phyloP scores from a whole-genome alignment of 2,329 filamentous ascomycete genomes.

The Clonostachys chloroleuca region DNA sequence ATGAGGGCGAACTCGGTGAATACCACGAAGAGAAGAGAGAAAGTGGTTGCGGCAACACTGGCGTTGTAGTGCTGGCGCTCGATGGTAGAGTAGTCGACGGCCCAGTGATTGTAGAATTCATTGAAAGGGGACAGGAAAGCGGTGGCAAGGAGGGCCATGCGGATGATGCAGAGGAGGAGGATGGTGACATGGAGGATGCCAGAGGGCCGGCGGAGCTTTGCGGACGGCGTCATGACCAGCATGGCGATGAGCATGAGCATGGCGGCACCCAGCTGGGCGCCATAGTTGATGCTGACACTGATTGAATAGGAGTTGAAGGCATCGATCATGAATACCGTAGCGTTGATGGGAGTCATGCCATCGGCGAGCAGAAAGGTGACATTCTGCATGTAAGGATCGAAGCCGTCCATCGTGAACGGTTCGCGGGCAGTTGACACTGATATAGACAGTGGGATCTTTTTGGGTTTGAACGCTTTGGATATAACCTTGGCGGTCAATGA shows the following conservation, averaged over 20 bases:
- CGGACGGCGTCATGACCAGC: slow-evolving; percentile 59
- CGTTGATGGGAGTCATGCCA: slow-evolving; percentile 17
- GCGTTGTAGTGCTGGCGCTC: slow-evolving; percentile 23
- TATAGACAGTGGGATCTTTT: no score
- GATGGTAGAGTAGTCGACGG: slow-evolving; percentile 48
- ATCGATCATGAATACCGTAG: slow-evolving; percentile 27
- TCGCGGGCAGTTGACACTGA: not conserved
- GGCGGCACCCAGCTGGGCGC: slow-evolving; percentile 65
- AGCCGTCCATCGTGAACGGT: slow-evolving; percentile 13
- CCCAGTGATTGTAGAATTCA: slow-evolving; percentile 56
- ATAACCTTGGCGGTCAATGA: no score
- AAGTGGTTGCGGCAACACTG: slow-evolving; percentile 31
- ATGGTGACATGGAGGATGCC: slow-evolving; percentile 62
- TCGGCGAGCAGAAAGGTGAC: slow-evolving; percentile 25
- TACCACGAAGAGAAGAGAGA: slow-evolving; percentile 37
- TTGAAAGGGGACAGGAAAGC: slow-evolving; percentile 59
- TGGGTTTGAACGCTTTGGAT: no score
- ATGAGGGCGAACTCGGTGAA: slow-evolving; percentile 41
- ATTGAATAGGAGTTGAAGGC: slow-evolving; percentile 19
- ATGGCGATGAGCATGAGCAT: slow-evolving; percentile 61
- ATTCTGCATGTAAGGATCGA: slow-evolving; percentile 28
- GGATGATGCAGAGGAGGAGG: slow-evolving; percentile 56
- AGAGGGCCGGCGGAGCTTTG: slow-evolving; percentile 60
- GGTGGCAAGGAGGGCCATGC: slow-evolving; percentile 50
- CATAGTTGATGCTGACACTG: slow-evolving; percentile 57